Conservation (phyloP, 2,329 filamentous ascomycete genomes). For the Pseudogymnoascus sp. region DNA sequence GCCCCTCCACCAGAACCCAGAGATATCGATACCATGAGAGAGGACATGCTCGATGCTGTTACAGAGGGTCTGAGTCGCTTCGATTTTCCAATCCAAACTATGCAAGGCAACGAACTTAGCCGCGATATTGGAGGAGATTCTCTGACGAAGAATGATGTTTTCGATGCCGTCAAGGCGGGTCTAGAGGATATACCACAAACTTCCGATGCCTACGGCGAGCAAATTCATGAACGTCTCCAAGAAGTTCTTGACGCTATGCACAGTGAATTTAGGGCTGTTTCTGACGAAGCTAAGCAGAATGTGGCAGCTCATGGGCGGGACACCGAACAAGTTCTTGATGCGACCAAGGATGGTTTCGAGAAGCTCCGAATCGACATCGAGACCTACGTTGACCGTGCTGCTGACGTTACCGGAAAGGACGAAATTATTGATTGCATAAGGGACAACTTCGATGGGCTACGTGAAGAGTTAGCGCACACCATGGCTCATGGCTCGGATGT, state of each 20-base stretch:
- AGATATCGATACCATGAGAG: conserved; percentile 49
- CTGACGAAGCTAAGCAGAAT: conserved; percentile 67
- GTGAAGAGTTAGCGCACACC: conserved; percentile 60
- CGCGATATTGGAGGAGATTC: conserved; percentile 49
- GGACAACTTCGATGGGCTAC: conserved; percentile 60
- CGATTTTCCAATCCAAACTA: conserved; percentile 35
- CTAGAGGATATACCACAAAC: conserved; percentile 42
- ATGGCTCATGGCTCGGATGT: conserved; percentile 42
- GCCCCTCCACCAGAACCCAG: conserved; percentile 52
- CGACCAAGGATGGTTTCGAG: conserved; percentile 81
- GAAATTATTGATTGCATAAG: conserved; percentile 68
- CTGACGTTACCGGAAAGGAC: conserved; percentile 64
- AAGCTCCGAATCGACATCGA: conserved; percentile 75
- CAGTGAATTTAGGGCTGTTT: conserved; percentile 53
- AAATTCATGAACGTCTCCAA: conserved; percentile 50
- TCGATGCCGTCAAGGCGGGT: conserved; percentile 53
- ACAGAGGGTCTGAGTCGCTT: conserved; percentile 51
- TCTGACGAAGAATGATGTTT: conserved; percentile 48
- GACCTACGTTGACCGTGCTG: conserved; percentile 66
- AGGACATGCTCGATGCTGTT: conserved; percentile 60
- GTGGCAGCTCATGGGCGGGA: conserved; percentile 72
- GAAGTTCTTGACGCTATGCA: conserved; percentile 60
- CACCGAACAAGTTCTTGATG: conserved; percentile 82
- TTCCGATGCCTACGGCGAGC: conserved; percentile 39
- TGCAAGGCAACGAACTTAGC: conserved; percentile 49